phyloP scores from a whole-genome alignment of 108 stramenopile genomes.

The Chaetoceros tenuissimus region DNA sequence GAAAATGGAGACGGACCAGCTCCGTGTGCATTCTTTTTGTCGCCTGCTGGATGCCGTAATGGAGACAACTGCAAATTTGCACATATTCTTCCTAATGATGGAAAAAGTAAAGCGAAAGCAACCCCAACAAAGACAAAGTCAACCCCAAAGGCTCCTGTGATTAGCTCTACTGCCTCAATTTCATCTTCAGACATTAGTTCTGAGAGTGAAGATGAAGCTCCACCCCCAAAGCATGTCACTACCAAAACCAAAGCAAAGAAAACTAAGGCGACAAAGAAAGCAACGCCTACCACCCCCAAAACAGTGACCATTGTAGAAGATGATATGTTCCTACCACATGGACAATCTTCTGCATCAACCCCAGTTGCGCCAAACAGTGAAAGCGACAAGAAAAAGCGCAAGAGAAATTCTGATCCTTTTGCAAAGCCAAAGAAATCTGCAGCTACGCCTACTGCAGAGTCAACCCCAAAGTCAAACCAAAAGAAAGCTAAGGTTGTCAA shows the following conservation, averaged over 20 bases:
- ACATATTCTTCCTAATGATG: slow-evolving; percentile 21
- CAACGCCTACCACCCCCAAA: not conserved
- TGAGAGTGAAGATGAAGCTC: slow-evolving; percentile 44
- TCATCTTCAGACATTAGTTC: slow-evolving; percentile 58
- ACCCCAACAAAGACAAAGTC: too few species aligned
- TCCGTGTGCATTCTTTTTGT: slow-evolving; percentile 66
- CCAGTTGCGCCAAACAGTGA: not conserved
- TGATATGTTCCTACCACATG: not conserved
- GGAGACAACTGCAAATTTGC: slow-evolving; percentile 76
- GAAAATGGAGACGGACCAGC: slow-evolving; percentile 23
- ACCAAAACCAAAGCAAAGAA: slow-evolving; percentile 4
- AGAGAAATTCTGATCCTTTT: slow-evolving; percentile 4
- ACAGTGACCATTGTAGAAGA: not conserved
- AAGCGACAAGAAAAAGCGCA: slow-evolving; percentile 6
- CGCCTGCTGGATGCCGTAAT: slow-evolving; percentile 67
- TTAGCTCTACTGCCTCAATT: slow-evolving; percentile 10
- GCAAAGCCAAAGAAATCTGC: slow-evolving; percentile 9
- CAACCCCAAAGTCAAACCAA: slow-evolving; percentile 3
- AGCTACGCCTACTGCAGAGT: slow-evolving; percentile 11
- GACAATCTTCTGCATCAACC: not conserved
- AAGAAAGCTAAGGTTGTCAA: slow-evolving; percentile 12
- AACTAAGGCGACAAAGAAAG: too few species aligned
- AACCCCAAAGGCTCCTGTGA: slow-evolving; percentile 1
- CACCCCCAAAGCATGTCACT: too few species aligned
- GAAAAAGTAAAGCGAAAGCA: slow-evolving; percentile 4